These are phyloP conservation scores for Psidium friedrichsthalianum DNA, from an alignment of 345 rosid genomes.

Conservation along the genomic window DNA sequence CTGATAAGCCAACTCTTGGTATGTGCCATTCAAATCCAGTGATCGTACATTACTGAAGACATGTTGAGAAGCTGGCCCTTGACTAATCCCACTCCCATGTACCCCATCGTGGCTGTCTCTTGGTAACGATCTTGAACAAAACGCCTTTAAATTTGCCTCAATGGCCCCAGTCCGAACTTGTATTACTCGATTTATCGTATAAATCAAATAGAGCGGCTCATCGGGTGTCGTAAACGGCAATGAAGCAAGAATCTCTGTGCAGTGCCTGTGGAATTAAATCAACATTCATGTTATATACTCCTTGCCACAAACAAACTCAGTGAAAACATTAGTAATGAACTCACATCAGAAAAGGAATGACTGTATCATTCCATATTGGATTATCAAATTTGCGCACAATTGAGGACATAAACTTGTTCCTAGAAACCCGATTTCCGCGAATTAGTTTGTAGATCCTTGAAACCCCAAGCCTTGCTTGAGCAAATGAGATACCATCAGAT, in stretches of 20 bases:
- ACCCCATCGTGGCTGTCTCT: conserved; percentile 30
- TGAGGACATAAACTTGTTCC: conserved; percentile 96
- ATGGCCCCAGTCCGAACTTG: conserved; percentile 92
- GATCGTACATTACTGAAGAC: conserved; percentile 2
- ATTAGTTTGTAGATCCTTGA: conserved; percentile 93
- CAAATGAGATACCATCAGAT: conserved; percentile 51
- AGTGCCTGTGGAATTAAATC: conserved; percentile 55
- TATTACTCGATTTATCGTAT: conserved; percentile 79
- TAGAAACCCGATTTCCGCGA: conserved; percentile 80
- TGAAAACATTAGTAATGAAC: conserved; percentile 12
- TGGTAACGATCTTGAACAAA: conserved; percentile 37
- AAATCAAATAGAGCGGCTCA: conserved; percentile 93
- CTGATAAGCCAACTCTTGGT: conserved; percentile 16
- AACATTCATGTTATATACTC: conserved; percentile 1
- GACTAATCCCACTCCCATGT: conserved; percentile 37
- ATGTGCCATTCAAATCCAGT: conserved; percentile 49
- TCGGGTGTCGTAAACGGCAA: conserved; percentile 93
- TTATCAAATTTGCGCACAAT: conserved; percentile 95
- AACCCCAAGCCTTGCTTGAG: conserved; percentile 93
- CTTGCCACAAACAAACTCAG: not conserved
- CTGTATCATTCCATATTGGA: conserved; percentile 56
- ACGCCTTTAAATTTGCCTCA: conserved; percentile 87
- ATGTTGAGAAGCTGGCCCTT: conserved; percentile 8
- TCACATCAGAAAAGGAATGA: conserved; percentile 74
- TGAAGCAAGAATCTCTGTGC: conserved; percentile 90